Percentiles rank a stretch among this genome's conserved stretches.
phyloP scores from a whole-genome alignment of 805 yeast genomes.

The Metschnikowia lunata region DNA sequence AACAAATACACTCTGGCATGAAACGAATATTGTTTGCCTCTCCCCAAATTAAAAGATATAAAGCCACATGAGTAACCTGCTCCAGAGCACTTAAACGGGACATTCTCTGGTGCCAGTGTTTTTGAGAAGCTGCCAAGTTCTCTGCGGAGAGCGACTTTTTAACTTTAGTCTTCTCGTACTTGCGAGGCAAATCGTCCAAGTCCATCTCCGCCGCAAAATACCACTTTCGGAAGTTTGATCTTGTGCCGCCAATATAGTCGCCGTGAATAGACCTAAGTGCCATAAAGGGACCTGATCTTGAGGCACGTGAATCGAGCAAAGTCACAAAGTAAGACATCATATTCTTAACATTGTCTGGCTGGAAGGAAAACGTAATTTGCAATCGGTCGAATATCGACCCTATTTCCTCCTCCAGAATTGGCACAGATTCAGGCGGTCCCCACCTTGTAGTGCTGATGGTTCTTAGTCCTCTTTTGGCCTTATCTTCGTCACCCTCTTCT shows the following conservation, averaged over 20 bases:
- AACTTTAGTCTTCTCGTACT: constrained; percentile 7
- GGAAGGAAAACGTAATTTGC: constrained; percentile 61
- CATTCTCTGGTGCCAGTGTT: constrained; percentile 51
- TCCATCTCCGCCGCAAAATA: constrained; percentile 72
- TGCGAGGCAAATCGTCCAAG: constrained; percentile 27
- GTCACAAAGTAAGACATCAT: constrained; percentile 45
- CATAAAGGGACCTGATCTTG: constrained; percentile 52
- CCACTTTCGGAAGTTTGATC: constrained; percentile 71
- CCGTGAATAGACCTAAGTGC: constrained; percentile 64
- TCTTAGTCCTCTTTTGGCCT: background rate
- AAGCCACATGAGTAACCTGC: constrained; percentile 57
- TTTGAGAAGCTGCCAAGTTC: constrained; percentile 28
- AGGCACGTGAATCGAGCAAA: constrained; percentile 34
- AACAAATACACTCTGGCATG: constrained; percentile 86
- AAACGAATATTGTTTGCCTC: constrained; percentile 83
- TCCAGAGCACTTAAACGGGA: constrained; percentile 47
- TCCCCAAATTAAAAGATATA: constrained; percentile 81
- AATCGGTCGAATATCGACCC: constrained; percentile 52
- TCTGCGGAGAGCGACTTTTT: constrained; percentile 1
- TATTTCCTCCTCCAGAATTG: constrained; percentile 51
- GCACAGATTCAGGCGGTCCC: constrained; percentile 39
- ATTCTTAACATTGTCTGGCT: constrained; percentile 57
- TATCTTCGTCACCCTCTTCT: constrained; percentile 3
- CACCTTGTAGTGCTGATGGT: constrained; percentile 45
- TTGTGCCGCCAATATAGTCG: constrained; percentile 69